Evolutionary conservation across 169 alveolate species (phyloP).

Genomic region (Sarcocystis neurona): DNA sequence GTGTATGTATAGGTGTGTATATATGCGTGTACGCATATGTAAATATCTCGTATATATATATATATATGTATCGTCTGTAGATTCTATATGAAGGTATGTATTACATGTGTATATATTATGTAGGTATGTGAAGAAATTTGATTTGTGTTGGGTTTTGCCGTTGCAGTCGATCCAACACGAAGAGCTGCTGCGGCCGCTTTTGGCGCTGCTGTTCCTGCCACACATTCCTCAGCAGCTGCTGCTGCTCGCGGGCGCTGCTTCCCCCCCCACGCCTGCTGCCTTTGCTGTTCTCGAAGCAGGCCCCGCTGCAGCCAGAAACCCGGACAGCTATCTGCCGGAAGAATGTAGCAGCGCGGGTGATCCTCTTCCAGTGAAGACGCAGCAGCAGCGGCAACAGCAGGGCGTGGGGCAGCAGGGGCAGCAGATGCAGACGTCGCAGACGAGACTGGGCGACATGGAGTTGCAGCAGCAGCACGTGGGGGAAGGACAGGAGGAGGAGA

Average conservation of each 20-base stretch:
- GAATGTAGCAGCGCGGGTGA: not conserved
- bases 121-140: no score
- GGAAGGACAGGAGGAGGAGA: not conserved
- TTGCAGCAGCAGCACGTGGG: not conserved
- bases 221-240: slow-evolving; percentile 14
- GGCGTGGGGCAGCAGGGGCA: not conserved
- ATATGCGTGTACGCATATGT: no score
- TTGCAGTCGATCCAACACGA: slow-evolving; percentile 15
- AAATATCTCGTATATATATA: no score
- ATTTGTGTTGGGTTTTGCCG: no score
- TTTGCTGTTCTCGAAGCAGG: not conserved
- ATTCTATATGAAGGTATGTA: no score
- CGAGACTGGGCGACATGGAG: not conserved
- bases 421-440: not conserved
- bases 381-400: not conserved
- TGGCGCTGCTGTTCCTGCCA: slow-evolving; percentile 24
- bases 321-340: no score
- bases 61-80: no score
- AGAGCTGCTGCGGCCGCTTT: not conserved
- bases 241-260: not conserved
- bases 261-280: slow-evolving; percentile 13
- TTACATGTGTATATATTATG: not conserved
- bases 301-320: no score
- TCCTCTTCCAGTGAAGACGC: not conserved
- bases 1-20: no score